phyloP scores from a whole-genome alignment of 106 monocot species.

The Allium fistulosum region DNA sequence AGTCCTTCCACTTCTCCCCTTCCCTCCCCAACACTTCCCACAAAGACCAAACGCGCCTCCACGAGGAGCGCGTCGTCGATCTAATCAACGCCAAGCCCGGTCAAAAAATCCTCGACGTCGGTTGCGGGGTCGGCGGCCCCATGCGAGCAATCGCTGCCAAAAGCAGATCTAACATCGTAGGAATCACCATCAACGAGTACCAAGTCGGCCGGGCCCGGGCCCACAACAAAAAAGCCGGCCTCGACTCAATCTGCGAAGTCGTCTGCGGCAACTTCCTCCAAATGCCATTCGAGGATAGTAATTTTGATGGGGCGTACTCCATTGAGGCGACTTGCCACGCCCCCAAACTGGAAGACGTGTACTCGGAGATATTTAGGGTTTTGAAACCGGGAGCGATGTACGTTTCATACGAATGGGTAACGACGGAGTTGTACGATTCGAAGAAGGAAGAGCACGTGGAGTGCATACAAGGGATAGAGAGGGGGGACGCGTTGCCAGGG shows the following conservation, averaged over 20 bases:
- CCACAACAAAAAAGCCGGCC: slow-evolving; percentile 79
- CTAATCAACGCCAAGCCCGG: slow-evolving; percentile 38
- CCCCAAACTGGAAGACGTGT: slow-evolving; percentile 71
- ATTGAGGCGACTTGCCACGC: slow-evolving; percentile 96
- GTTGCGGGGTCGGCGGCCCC: slow-evolving; percentile 86
- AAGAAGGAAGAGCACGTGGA: slow-evolving; percentile 60
- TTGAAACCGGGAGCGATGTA: slow-evolving; percentile 68
- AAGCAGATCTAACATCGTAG: slow-evolving; percentile 46
- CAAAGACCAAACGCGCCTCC: slow-evolving; percentile 60
- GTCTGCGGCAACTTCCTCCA: slow-evolving; percentile 82
- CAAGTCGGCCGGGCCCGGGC: slow-evolving; percentile 67
- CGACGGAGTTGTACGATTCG: slow-evolving; percentile 45
- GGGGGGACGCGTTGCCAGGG: slow-evolving; percentile 85
- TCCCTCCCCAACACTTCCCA: slow-evolving; percentile 48
- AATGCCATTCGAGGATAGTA: slow-evolving; percentile 59
- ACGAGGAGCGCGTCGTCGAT: slow-evolving; percentile 63
- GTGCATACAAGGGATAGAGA: slow-evolving; percentile 71
- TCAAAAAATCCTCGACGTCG: slow-evolving; percentile 48
- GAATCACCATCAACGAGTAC: slow-evolving; percentile 91
- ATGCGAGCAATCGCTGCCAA: slow-evolving; percentile 76
- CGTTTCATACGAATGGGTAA: slow-evolving; percentile 90
- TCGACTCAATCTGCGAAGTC: slow-evolving; percentile 70
- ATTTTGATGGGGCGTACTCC: slow-evolving; percentile 88
- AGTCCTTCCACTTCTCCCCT: slow-evolving; percentile 89
- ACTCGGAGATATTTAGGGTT: slow-evolving; percentile 67